Base-by-base conservation (phyloP, 1,139 yeast genomes). In the Pichia sp. region DNA sequence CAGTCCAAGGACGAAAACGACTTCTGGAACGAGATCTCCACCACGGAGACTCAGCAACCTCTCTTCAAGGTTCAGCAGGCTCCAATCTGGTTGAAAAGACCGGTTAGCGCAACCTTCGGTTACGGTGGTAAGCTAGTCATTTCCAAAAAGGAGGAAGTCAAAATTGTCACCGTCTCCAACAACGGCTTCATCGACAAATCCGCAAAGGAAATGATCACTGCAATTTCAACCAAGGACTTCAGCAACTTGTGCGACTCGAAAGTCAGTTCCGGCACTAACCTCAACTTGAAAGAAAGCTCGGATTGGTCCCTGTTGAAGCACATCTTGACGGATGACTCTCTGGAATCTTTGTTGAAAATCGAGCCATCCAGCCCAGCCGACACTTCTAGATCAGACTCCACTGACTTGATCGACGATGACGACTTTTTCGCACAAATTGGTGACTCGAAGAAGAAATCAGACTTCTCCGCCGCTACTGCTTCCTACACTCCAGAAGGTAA, bases 61-160 rank as follows among this genome's bases (percentile, higher is more conserved):
- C 80, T 80, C n/a, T 85, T 87, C 62, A 75, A 77, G 34, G 76
- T 81, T 36, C 75, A 78, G 58, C 96, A 90, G 71, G 95, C 98
- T 26, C 99, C 99, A 46, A 70, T 74, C 56, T 95, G 99, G 99
- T 80, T 90, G 59, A 80, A 81, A 60, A 78, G 86, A 60, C 90
- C 90, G n/a, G 76, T 80, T 3, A 77, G 85, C 49, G 97, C 86
- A 8, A 76, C 84, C 5, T 95, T 95, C 75, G 99, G 97, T 0
- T 93, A 90, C 72, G 99, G 99, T 54, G 96, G 97, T 46, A 90
- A 88, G 71, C 71, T 93, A 49, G 95, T 87, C 7, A 70, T 77
- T 8, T 82, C 89, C 32, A 69, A 71, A 45, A 74, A 75, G 40
- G 55, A 59, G 15, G 52, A 55, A 7, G 55, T 64, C 45, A 61